Percentiles rank a stretch among this genome's conserved stretches.
Conservation (phyloP, 2,329 filamentous ascomycete genomes). For the Corynespora cassiicola region DNA sequence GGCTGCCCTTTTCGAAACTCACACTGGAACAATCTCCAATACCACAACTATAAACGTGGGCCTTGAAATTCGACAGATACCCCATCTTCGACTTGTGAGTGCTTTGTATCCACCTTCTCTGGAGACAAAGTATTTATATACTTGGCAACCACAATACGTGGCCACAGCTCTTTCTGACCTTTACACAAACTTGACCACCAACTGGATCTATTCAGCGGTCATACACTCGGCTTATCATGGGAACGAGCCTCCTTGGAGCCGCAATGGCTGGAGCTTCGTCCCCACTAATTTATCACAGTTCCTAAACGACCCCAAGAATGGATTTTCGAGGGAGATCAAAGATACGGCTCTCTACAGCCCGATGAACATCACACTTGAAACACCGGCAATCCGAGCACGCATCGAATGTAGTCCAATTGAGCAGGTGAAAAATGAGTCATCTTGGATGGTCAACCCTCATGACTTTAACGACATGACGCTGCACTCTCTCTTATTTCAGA, state of each 20-base stretch:
- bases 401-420: conserved; percentile 12
- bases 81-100: conserved; percentile 4
- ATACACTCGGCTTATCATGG: conserved; percentile 23
- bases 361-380: conserved; percentile 13
- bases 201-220: conserved; percentile 27
- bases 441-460: conserved; percentile 5
- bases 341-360: conserved; percentile 3
- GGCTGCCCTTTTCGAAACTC: conserved; percentile 15
- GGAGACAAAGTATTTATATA: background rate
- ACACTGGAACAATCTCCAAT: conserved; percentile 6
- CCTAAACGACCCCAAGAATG: no score
- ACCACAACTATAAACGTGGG: conserved; percentile 4
- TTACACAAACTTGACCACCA: conserved; percentile 19
- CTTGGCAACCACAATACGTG: conserved; percentile 4
- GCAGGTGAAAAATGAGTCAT: conserved; percentile 9
- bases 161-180: conserved; percentile 7
- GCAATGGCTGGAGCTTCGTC: conserved; percentile 30
- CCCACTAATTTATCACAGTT: conserved; percentile 15
- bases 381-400: conserved; percentile 15
- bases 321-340: no score
- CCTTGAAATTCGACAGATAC: conserved; percentile 14
- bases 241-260: conserved; percentile 24
- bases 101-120: conserved; percentile 3
- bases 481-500: background rate
- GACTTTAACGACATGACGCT: conserved; percentile 2